Evolutionary conservation across 257 asterid genomes (phyloP), one percentile per base, ranked within the genome.

Genomic region (Thymus mandschuricus): DNA sequence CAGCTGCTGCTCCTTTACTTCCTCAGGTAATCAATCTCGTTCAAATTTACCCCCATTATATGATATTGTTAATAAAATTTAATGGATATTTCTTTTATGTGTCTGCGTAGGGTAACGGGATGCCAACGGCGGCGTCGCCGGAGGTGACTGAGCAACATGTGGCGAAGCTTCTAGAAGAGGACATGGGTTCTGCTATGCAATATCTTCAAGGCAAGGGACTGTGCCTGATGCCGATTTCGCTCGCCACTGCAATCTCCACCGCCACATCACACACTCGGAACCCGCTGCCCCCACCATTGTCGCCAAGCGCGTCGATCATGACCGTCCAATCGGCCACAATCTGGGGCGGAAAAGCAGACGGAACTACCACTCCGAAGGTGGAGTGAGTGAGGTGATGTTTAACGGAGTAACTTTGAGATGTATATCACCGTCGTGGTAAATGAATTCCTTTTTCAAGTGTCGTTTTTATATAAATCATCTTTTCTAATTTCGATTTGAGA

Each of bases 171-270:
- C 89, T 92, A 91, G 95, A 90, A 10, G 96, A 92, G 28, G 98
- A 92, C 71, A 92, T 92, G 98, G 95, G 98, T 1, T 82, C 96
- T 1, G 98, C 98, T 29, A 90, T 92, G 98, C 98, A 92, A 50
- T 92, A 88, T 71, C 96, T 92, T 8, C 98, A 90, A 69, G 97
- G 97, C 2, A 92, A 90, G 73, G 98, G 98, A 27, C 85, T 92
- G 3, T 92, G 98, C 85, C 92, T 92, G 54, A 92, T 92, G 98
- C 98, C 98, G 28, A 86, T 92, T 38, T 92, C 98, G 0, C 81
- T 92, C 3, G 98, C 98, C 49, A 85, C 92, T 4, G 90, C 96
- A 50, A 88, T 89, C 56, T 90, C 98, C 59, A 84, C 96, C 59
- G 81, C 91, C 84, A 85, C 74, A 31, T 86, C 90, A 57, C 90